Evolutionary conservation across 768 basidiomycete species (phyloP), one percentile per base, ranked within the genome.

Genomic region (Pluteus cervinus): DNA sequence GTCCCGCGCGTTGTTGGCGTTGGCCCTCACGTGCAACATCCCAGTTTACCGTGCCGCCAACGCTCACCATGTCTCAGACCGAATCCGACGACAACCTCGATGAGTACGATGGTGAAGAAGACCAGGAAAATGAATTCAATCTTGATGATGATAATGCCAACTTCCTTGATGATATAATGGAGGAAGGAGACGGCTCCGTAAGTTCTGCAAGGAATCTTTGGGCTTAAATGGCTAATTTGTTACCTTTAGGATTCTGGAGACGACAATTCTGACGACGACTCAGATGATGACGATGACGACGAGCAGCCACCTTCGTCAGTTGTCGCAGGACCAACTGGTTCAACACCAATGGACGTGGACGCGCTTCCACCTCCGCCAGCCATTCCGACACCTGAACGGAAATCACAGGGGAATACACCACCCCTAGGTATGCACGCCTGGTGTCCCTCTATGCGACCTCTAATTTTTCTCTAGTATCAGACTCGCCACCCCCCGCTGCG

Each of bases 31-130:
- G n/a, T n/a, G n/a, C n/a, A n/a, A n/a, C n/a, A n/a, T n/a, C n/a
- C n/a, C n/a, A 14, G 26, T 14, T 28, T 14, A 14, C 26, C 17
- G 21, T 25, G 29, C 29, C 21, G 12, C 22, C 32, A 15, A 16
- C 16, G 36, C 18, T 26, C 36, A 18, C 32, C 49, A 79, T 78
- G 75, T 56, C 66, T 20, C 65, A 58, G 40, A 76, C 70, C 55
- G 79, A 81, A 50, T 79, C 76, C 11, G 81, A 81, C 45, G 79
- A 80, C 43, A 69, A 63, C 34, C 65, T 71, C 42, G 79, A 82
- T 47, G 75, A 76, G 44, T 60, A 69, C 38, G 75, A 78, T 42
- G 76, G 71, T 42, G 80, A 81, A 37, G 63, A 60, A 14, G 69
- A 69, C 16, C 65, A 68, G 15, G 63, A 68, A 9, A 63, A 65